Conservation (phyloP, 2,329 filamentous ascomycete genomes). For the Penicillium sp. region DNA sequence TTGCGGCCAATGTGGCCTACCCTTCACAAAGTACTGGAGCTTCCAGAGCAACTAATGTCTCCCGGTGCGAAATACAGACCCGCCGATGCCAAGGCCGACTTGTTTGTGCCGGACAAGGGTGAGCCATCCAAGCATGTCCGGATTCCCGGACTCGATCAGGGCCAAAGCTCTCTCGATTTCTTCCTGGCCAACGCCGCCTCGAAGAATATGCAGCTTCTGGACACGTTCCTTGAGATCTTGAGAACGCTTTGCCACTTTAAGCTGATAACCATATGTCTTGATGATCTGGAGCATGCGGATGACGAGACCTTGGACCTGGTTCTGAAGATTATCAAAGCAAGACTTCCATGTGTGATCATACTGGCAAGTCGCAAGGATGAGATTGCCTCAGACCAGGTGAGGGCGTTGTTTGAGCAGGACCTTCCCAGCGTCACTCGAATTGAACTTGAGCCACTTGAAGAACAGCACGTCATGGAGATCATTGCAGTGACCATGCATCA, state of each 20-base stretch:
- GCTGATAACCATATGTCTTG: constrained; percentile 83
- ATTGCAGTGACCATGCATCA: constrained; percentile 80
- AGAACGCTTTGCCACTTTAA: constrained; percentile 80
- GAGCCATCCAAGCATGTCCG: constrained; percentile 33
- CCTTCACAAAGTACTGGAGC: constrained; percentile 59
- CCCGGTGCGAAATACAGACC: constrained; percentile 39
- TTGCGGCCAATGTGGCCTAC: constrained; percentile 61
- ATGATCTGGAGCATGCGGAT: constrained; percentile 90
- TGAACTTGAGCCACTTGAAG: constrained; percentile 69
- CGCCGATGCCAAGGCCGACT: constrained; percentile 32
- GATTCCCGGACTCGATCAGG: constrained; percentile 38
- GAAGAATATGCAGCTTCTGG: constrained; percentile 72
- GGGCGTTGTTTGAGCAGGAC: constrained; percentile 45
- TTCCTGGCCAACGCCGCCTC: constrained; percentile 42
- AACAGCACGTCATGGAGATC: constrained; percentile 79
- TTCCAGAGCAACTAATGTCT: constrained; percentile 66
- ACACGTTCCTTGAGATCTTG: constrained; percentile 83
- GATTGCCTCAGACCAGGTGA: constrained; percentile 51
- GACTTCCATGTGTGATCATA: constrained; percentile 79
- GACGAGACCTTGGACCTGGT: constrained; percentile 84
- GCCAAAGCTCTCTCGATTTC: constrained; percentile 41
- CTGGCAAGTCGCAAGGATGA: constrained; percentile 74
- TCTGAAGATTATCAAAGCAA: constrained; percentile 73
- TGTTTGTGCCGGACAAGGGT: constrained; percentile 34
- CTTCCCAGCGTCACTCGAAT: constrained; percentile 68